phyloP scores from a whole-genome alignment of 2,329 filamentous ascomycete species.

The Phaeophleospora eucalypticola region DNA sequence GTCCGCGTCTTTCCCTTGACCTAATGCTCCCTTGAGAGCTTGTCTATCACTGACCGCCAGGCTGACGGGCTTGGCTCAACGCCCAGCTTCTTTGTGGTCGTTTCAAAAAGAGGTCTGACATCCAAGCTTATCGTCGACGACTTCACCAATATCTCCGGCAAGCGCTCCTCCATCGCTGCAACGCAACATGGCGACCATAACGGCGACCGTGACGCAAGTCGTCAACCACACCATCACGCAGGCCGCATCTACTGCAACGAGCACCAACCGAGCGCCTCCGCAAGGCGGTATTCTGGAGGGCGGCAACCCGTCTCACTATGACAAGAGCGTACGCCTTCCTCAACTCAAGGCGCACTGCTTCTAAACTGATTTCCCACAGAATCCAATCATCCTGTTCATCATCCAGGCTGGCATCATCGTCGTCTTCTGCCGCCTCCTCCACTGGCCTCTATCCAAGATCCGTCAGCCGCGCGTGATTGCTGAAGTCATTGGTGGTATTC shows the following conservation, averaged over 20 bases:
- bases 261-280: constrained; percentile 40
- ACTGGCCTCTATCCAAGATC: constrained; percentile 72
- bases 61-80: not conserved
- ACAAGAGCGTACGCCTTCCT: constrained; percentile 29
- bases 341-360: not conserved
- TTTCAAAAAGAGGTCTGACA: not conserved
- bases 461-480: constrained; percentile 79
- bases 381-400: constrained; percentile 73
- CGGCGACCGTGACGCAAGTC: constrained; percentile 18
- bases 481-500: constrained; percentile 78
- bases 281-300: constrained; percentile 71
- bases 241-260: constrained; percentile 18
- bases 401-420: constrained; percentile 71
- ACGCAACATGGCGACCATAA: constrained; percentile 7
- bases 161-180: not conserved
- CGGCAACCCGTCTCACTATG: constrained; percentile 64
- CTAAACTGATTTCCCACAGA: constrained; percentile 28
- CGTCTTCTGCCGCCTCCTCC: constrained; percentile 67
- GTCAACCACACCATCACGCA: constrained; percentile 18
- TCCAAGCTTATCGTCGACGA: not conserved
- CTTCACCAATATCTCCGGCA: not conserved
- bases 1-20: no score
- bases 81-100: not conserved
- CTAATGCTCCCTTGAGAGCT: not conserved
- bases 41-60: not conserved